Conservation (phyloP, 352 stramenopile species). For the Phytophthora europaea region DNA sequence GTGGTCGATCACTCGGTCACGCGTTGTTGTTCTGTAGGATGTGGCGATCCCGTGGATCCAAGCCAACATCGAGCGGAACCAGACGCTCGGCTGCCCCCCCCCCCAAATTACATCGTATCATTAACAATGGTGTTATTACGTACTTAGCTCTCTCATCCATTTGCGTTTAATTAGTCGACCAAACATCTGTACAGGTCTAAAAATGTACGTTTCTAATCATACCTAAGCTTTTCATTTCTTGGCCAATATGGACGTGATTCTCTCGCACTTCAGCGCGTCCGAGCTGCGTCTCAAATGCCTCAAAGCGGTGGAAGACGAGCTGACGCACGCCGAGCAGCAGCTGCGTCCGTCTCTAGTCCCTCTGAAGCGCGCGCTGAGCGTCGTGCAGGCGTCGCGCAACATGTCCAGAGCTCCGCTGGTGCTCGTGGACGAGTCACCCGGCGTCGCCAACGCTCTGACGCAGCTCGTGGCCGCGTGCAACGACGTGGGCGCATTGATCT, state of each 20-base stretch:
- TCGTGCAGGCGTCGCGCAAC: conserved; percentile 16
- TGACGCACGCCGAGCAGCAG: conserved; percentile 11
- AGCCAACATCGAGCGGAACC: conserved; percentile 59
- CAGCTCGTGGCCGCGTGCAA: conserved; percentile 16
- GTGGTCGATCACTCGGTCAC: conserved; percentile 6
- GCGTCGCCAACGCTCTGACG: conserved; percentile 11
- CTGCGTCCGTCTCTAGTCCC: conserved; percentile 11
- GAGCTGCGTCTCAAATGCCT: conserved; percentile 28
- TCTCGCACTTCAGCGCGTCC: conserved; percentile 16
- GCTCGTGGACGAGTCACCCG: conserved; percentile 10
- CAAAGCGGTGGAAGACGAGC: conserved; percentile 17
- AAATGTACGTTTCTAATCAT: too few relatives aligned
- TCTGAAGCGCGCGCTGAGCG: conserved; percentile 15
- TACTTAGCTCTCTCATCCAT: too few relatives aligned
- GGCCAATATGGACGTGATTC: conserved; percentile 20
- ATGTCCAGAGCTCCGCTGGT: conserved; percentile 13
- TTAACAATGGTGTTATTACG: too few relatives aligned
- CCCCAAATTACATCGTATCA: too few relatives aligned
- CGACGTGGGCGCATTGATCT: conserved; percentile 20
- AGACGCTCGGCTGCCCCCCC: conserved; percentile 24
- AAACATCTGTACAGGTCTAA: too few relatives aligned
- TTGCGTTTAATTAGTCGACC: too few relatives aligned
- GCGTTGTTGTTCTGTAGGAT: conserved; percentile 24
- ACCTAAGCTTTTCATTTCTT: too few relatives aligned
- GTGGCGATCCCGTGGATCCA: conserved; percentile 62